Conservation (phyloP, 2,329 filamentous ascomycete genomes). For the Fusarium torreyae region DNA sequence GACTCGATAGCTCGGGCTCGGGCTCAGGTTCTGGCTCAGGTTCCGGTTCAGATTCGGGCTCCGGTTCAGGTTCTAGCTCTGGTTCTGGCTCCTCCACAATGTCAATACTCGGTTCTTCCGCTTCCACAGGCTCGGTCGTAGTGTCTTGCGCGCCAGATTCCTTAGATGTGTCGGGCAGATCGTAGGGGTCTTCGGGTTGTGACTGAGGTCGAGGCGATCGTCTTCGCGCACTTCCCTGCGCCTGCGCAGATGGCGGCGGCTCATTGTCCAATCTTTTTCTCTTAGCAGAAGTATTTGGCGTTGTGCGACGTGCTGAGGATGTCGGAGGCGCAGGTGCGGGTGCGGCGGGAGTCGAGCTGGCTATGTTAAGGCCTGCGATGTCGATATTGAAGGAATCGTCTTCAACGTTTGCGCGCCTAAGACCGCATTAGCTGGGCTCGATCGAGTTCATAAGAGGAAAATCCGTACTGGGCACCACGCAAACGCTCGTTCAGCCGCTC, state of each 20-base stretch:
- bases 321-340: slow-evolving; percentile 43
- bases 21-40: not conserved
- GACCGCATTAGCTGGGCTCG: not conserved
- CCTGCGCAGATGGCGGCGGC: slow-evolving; percentile 26
- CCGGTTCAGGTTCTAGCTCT: not conserved
- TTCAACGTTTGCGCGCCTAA: slow-evolving; percentile 69
- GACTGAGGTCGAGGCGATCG: slow-evolving; percentile 41
- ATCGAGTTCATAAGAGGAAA: rapidly evolving
- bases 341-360: slow-evolving; percentile 43
- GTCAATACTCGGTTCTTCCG: slow-evolving; percentile 1
- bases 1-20: slow-evolving; percentile 27
- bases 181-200: slow-evolving; percentile 48
- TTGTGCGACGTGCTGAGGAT: slow-evolving; percentile 54
- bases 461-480: slow-evolving; percentile 73
- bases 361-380: slow-evolving; percentile 59
- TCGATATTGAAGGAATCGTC: slow-evolving; percentile 73
- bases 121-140: slow-evolving; percentile 6
- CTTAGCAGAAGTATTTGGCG: slow-evolving; percentile 66
- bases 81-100: slow-evolving; percentile 9
- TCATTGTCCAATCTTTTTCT: slow-evolving; percentile 57
- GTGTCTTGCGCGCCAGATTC: slow-evolving; percentile 44
- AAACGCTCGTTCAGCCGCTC: slow-evolving; percentile 76
- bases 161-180: slow-evolving; percentile 52
- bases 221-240: slow-evolving; percentile 25
- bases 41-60: not conserved